Percentiles rank a stretch among this genome's conserved stretches.
These are phyloP conservation scores for Amanita pseudoporphyria DNA, from an alignment of 768 basidiomycete genomes.

Conservation along the genomic window DNA sequence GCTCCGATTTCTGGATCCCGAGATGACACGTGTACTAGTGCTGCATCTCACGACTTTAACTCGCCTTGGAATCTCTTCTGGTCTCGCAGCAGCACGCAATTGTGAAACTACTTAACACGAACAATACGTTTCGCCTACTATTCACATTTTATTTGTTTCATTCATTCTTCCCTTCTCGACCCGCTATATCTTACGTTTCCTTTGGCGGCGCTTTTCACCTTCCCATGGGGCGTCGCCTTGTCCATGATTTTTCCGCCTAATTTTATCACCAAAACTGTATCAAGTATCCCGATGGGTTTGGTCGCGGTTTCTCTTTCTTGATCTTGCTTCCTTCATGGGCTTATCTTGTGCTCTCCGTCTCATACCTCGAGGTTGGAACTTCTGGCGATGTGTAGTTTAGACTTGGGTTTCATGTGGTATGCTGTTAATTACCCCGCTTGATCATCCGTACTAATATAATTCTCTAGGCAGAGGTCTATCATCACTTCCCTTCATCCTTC, in stretches of 20 bases:
- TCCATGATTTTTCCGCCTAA: conserved; percentile 1
- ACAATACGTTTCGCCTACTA: conserved; percentile 7
- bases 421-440: neutral
- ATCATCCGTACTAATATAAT: neutral
- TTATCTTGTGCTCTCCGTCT: neutral
- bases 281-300: conserved; percentile 7
- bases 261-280: conserved; percentile 7
- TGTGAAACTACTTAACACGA: conserved; percentile 6
- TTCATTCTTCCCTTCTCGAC: neutral
- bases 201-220: conserved; percentile 1
- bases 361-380: neutral
- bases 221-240: neutral
- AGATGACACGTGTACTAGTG: conserved; percentile 5
- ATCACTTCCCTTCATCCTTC: neutral
- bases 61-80: neutral
- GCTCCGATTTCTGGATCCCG: neutral
- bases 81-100: conserved; percentile 3
- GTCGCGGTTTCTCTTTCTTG: neutral
- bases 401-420: neutral
- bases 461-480: neutral
- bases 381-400: neutral
- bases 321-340: neutral
- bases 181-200: conserved; percentile 3
- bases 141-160: conserved; percentile 1
- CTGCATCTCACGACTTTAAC: conserved; percentile 5